Evolutionary conservation across 2,329 filamentous ascomycete species (phyloP), one percentile per base, ranked within the genome.

Genomic region (Penicillium frequentans): DNA sequence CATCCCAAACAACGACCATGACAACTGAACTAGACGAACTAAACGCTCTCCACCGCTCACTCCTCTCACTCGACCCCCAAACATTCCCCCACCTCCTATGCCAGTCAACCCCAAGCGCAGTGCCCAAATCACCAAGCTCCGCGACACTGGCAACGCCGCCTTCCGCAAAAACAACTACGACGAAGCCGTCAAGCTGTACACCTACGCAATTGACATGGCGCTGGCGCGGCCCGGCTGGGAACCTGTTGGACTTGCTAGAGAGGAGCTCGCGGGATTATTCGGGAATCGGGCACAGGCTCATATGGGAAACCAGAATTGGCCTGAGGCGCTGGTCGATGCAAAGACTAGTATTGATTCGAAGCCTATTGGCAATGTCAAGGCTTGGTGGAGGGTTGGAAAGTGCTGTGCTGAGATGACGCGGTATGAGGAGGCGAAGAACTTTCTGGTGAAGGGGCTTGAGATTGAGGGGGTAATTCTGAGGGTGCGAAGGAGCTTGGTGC

Each of bases 51-150:
- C 90, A 96, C 85, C 86, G 86, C 65, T 56, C 68, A 44, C 84
- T 98, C 59, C 81, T 95, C 66, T 76, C 77, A 54, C 84, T 91
- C 65, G 82, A 85, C 46, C 78, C 0, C 85, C 88, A 6, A 82
- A 85, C 57, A 82, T 91, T 21, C 93, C 93, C 0, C 92, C 93
- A 5, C 90, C 93, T 0, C 95, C 95, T 0, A 84, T 96, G 43
- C 93, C 93, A 58, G 88, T 97, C 60, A 96, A 96, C 81, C 93
- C 91, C 51, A 96, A 97, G 79, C 91, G 93, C 70, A 88, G 85
- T 64, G 91, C 90, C 35, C 87, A 93, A 72, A 90, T 99, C 76
- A 86, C 82, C 77, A 98, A 98, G 79, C 87, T 98, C 64, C 90
- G 92, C 73, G 95, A 98, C 74, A 84, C 84, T 56, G 93, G 91